Conservation (phyloP, 2,329 filamentous ascomycete genomes). For the Sclerotinia minor region DNA sequence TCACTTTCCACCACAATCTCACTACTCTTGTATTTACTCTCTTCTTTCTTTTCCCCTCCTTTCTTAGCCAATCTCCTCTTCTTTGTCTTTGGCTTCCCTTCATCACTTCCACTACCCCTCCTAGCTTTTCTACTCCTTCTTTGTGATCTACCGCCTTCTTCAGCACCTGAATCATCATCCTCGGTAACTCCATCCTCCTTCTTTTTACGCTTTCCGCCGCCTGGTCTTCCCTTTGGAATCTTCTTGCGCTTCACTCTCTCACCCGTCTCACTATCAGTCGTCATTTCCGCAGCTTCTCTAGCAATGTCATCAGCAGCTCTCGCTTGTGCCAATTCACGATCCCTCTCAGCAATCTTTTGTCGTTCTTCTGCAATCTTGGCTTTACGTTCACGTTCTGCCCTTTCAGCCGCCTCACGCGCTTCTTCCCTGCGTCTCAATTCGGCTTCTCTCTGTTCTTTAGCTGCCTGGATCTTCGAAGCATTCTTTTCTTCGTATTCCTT, state of each 20-base stretch:
- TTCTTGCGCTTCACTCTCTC: constrained; percentile 80
- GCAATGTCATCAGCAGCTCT: constrained; percentile 69
- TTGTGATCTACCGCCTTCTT: constrained; percentile 26
- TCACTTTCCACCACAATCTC: too few species aligned
- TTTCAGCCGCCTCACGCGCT: constrained; percentile 65
- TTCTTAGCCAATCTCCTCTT: too few species aligned
- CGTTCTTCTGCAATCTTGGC: constrained; percentile 85
- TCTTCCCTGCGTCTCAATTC: constrained; percentile 79
- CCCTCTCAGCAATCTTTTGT: constrained; percentile 73
- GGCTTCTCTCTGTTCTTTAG: constrained; percentile 75
- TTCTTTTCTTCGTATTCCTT: constrained; percentile 93
- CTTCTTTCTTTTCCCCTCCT: constrained; percentile 33
- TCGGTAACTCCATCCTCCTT: constrained; percentile 43
- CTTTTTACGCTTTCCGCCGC: constrained; percentile 46
- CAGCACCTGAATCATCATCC: constrained; percentile 40
- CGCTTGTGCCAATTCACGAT: constrained; percentile 70
- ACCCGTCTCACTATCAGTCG: constrained; percentile 78
- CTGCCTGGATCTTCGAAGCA: constrained; percentile 79
- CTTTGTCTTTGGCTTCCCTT: constrained; percentile 41
- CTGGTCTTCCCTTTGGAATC: constrained; percentile 48
- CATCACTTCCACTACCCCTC: constrained; percentile 40
- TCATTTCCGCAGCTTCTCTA: constrained; percentile 74
- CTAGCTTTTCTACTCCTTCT: constrained; percentile 29
- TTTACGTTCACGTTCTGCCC: constrained; percentile 70
- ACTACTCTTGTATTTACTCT: too few species aligned